Evolutionary conservation across 2,329 filamentous ascomycete genomes (phyloP), one percentile per base, ranked within the genome.

Genomic region (Dactylellina leptospora): DNA sequence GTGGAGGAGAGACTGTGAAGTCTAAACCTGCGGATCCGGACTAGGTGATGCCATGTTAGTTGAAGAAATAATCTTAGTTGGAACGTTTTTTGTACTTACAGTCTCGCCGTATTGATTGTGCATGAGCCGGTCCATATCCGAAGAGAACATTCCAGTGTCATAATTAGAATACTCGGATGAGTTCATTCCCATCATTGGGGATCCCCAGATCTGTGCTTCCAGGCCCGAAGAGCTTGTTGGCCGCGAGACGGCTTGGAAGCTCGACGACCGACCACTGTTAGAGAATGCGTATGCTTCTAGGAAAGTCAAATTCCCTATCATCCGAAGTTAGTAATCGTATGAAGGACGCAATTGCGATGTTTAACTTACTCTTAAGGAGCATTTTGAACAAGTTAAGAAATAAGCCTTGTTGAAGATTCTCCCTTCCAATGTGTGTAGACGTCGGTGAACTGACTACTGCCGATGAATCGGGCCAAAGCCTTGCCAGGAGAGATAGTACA

Each of bases 71-170:
- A 20, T 22, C 4, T n/a, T 18, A 48, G 2, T 2, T 8, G 9
- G 9, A 8, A 10, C n/a, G n/a, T n/a, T n/a, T n/a, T n/a, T n/a
- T 25, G n/a, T 62, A 62, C 50, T 62, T 44, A 70, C 64, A 13
- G 48, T 55, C 22, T 70, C 56, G 5, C 48, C 64, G 16, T 61
- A 70, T 40, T 56, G 48, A 1, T 55, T 18, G 1, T 55, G 50
- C 64, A 70, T 70, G 45, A 70, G 50, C 48, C 64, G 56, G 36
- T 70, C 56, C 64, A 70, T 70, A 25, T 70, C 64, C 3, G 64
- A 70, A 22, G 64, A 61, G 64, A 70, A 56, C 64, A 70, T 70
- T 9, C 56, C 42, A 9, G 64, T 70, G 27, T 70, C 64, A 28
- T 70, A 70, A 18, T 27, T 53, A 1, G 56, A 20, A 40, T 56